Evolutionary conservation across 306 rosid species (phyloP), one percentile per base, ranked within the genome.

Genomic region (Medicago lupulina): DNA sequence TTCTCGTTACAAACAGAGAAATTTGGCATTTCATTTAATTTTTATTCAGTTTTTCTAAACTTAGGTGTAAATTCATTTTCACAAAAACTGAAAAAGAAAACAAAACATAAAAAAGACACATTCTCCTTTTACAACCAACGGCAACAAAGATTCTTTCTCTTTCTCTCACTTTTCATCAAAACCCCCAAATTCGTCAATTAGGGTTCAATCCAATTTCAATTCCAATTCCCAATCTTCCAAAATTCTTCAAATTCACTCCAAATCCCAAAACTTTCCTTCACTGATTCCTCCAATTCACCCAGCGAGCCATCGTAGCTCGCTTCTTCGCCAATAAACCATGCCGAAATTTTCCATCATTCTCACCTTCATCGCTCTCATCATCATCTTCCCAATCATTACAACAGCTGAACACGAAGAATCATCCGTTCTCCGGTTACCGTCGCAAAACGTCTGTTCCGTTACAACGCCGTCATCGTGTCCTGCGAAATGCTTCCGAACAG

Each of bases 401-500:
- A 72, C 60, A 53, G 85, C 92, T 3, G 87, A 87, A 38, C 62
- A 4, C 17, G 46, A 67, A 8, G 75, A 67, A 4, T 8, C 75
- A 15, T 18, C 82, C 49, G 38, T 67, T 71, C 62, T 86, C 69
- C 85, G 78, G 15, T 62, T 88, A 17, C 94, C 90, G 1, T 61
- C 82, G 0, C 83, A 39, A 6, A 78, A 39, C 23, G 40, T 84
- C 13, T 94, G 98, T 71, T 21, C 80, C 28, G 71, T 43, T 9
- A 10, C 81, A 17, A 3, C n/a, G 3, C 71, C 88, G 10, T 6
- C 84, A 0, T 78, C 79, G 1, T 95, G 99, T 28, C 97, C 99
- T 1, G 84, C 90, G 1, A 92, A 80, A 46, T 95, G 99, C 85
- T 95, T 95, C 43, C 81, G 90, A 6, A 72, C 97, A 9, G 89